These are phyloP conservation scores for Cladosporium colombiae DNA, from an alignment of 2,329 filamentous ascomycete species.

Conservation along the genomic window DNA sequence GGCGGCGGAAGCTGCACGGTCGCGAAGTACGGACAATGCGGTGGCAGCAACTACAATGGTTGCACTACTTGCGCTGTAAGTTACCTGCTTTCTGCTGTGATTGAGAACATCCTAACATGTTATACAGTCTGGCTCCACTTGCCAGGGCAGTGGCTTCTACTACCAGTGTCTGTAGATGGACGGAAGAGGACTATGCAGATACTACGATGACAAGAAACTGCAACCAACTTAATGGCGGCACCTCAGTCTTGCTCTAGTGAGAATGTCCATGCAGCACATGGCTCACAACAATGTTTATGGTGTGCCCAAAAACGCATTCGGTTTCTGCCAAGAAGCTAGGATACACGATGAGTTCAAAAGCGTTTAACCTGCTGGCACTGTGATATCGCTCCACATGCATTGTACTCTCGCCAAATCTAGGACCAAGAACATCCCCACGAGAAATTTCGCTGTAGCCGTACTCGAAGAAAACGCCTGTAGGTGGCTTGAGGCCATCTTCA, in stretches of 20 bases:
- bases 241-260: neutral
- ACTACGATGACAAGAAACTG: neutral
- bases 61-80: conserved; percentile 20
- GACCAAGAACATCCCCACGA: neutral
- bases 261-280: neutral
- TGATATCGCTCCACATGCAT: neutral
- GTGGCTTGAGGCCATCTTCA: no score
- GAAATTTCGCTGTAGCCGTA: no score
- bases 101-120: neutral
- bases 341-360: neutral
- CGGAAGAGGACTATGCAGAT: neutral
- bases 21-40: conserved; percentile 20
- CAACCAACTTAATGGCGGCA: no score
- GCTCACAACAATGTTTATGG: neutral
- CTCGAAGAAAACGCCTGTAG: no score
- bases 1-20: conserved; percentile 15
- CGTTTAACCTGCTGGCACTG: neutral
- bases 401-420: neutral
- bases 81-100: neutral
- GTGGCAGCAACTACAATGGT: conserved; percentile 9
- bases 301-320: neutral
- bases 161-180: conserved; percentile 18
- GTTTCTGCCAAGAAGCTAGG: neutral
- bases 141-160: conserved; percentile 19
- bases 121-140: conserved; percentile 14